Evolutionary conservation across 306 rosid genomes (phyloP), one percentile per base, ranked within the genome.

Genomic region (Cyamopsis tetragonoloba): DNA sequence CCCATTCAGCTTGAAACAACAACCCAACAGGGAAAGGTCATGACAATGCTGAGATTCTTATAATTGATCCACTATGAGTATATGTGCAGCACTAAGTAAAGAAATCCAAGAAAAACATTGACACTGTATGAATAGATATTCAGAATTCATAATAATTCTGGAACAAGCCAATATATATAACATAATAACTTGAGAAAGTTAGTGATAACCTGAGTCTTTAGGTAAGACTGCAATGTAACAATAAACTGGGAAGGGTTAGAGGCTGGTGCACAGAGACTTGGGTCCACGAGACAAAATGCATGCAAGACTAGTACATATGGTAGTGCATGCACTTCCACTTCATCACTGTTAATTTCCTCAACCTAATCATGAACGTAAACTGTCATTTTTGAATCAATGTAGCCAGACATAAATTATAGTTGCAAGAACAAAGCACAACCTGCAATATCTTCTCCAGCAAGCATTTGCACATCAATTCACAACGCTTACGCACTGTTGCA

Each of bases 381-480:
- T 10, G 7, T 42, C 56, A 60, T 47, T 73, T 43, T 57, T 28
- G 65, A 30, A 79, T 72, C 58, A 35, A 28, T 59, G 37, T 23
- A 58, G 26, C 17, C 37, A 46, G 46, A 23, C 46, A 53, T 27
- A 57, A 56, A 74, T 62, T 1, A 44, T 54, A 8, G 70, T 20
- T 30, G 56, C 39, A 27, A 23, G 48, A 71, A 58, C 44, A 54
- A 49, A 66, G 71, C 56, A 73, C 24, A 20, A 93, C 99, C 99
- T 80, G 97, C 80, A 93, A 76, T 74, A 93, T 88, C 72, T 89
- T 90, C 86, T 90, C 99, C 80, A 93, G 76, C 76, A 93, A 83
- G 82, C 96, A 90, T 81, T 90, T 90, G 91, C 99, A 90, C 96
- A 93, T 93, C 78, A 93, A 73, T 82, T 90, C 99, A 63, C 99